Evolutionary conservation across 495 filamentous ascomycete species (phyloP), one percentile per base, ranked within the genome.

Genomic region (Daldinia bambusicola): DNA sequence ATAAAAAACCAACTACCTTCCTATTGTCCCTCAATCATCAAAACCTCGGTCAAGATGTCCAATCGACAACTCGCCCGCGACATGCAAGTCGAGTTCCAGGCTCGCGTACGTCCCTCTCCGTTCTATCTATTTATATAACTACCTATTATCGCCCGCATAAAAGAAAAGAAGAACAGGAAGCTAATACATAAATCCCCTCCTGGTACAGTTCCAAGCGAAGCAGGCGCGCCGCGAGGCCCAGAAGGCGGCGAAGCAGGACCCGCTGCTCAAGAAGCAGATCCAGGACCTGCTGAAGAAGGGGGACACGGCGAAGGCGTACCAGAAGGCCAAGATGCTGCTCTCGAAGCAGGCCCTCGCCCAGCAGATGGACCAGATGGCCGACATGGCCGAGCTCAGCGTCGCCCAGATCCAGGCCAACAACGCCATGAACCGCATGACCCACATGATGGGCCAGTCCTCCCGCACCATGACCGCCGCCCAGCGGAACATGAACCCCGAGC

Each of bases 241-340:
- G 63, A 94, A 93, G 78, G 92, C 92, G 16, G 87, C 88, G 60
- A 94, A 94, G 79, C 92, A 94, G 78, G 92, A 94, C 78, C 90
- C 88, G 63, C 83, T 89, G 30, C 88, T 94, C 78, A 93, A 93
- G 83, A 88, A 90, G 75, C 93, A 94, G 79, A 85, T 95, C 73
- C 93, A 95, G 78, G 93, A 91, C 83, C 87, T 83, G 83, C 91
- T 84, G 78, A 87, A 84, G 74, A 85, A 85, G 56, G 83, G 83
- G 77, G 92, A 94, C 74, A 93, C 92, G 61, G 90, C 90, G 26
- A 91, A 91, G 74, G 90, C 93, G 76, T 93, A 93, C 77, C 90
- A 93, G 76, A 94, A 94, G 77, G 90, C 92, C 45, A 92, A 84
- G 80, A 80, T 85, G 78, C 80, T 85, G 50, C 82, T 85, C 37